A percentile compares a stretch with the other conserved stretches of the same genome.
Conservation (phyloP, 2,329 filamentous ascomycete species). For the Chaetomiaceae sp. region DNA sequence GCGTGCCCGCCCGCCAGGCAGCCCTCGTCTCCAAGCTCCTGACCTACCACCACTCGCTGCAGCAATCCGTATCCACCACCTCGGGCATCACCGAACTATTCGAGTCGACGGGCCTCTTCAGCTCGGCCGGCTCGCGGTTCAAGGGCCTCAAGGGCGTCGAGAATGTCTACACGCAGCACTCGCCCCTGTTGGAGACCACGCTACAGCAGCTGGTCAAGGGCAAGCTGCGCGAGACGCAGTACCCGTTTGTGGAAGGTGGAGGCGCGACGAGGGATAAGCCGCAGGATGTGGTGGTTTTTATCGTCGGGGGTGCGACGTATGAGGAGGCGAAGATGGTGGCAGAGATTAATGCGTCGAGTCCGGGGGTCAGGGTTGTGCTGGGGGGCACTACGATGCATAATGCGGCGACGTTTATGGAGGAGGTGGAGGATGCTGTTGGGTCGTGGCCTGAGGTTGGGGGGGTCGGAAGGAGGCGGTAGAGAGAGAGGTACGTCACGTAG, state of each 20-base stretch:
- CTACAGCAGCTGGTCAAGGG: constrained; percentile 93
- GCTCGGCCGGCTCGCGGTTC: constrained; percentile 78
- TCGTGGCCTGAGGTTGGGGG: constrained; percentile 66
- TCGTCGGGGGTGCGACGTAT: constrained; percentile 89
- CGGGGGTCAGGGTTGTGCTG: constrained; percentile 82
- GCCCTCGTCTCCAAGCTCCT: constrained; percentile 79
- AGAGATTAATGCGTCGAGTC: constrained; percentile 86
- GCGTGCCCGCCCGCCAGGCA: constrained; percentile 69
- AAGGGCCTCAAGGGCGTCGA: constrained; percentile 96
- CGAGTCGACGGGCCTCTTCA: constrained; percentile 86
- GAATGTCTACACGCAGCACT: constrained; percentile 98
- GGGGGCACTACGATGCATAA: constrained; percentile 89
- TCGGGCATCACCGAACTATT: constrained; percentile 88
- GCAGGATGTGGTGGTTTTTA: constrained; percentile 93
- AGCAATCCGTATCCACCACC: constrained; percentile 63
- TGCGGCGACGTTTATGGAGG: constrained; percentile 79
- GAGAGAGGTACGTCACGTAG: too few species aligned
- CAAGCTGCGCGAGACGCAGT: constrained; percentile 76
- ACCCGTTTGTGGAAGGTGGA: constrained; percentile 88
- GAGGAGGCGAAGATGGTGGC: constrained; percentile 96
- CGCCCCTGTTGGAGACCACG: constrained; percentile 78
- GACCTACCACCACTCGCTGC: constrained; percentile 80
- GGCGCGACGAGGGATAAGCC: constrained; percentile 89
- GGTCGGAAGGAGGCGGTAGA: constrained; percentile 18
- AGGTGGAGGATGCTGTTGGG: constrained; percentile 82